A percentile compares a stretch with the other conserved stretches of the same genome.
phyloP scores from a whole-genome alignment of 345 rosid species.

The Erodium maritimum region DNA sequence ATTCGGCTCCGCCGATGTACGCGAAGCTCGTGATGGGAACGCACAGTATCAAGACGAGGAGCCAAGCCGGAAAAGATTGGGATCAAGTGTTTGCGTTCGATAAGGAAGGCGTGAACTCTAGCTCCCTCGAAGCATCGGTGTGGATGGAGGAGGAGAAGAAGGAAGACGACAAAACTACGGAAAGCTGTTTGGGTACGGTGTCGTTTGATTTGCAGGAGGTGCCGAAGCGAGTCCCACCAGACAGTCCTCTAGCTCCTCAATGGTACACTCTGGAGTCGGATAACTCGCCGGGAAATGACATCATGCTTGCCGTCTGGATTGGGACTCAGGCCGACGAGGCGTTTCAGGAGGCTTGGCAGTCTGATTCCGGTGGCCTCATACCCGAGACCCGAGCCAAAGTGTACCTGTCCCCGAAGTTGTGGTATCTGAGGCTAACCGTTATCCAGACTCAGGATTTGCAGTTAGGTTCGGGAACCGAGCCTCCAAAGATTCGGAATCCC shows the following conservation, averaged over 20 bases:
- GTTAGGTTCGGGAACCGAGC: slow-evolving; percentile 44
- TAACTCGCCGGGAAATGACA: slow-evolving; percentile 73
- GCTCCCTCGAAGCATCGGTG: slow-evolving; percentile 60
- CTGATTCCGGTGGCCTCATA: slow-evolving; percentile 81
- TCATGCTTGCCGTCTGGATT: slow-evolving; percentile 85
- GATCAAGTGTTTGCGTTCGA: slow-evolving; percentile 88
- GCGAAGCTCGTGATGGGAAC: slow-evolving; percentile 84
- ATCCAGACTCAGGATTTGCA: slow-evolving; percentile 95
- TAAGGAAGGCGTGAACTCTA: slow-evolving; percentile 65
- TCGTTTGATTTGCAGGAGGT: slow-evolving; percentile 84
- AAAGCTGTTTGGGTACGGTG: slow-evolving; percentile 67
- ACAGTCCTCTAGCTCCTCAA: slow-evolving; percentile 88
- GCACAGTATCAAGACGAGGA: slow-evolving; percentile 65
- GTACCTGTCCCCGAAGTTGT: slow-evolving; percentile 84
- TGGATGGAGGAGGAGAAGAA: slow-evolving; percentile 66
- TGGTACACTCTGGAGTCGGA: slow-evolving; percentile 83
- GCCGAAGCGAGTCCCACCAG: slow-evolving; percentile 79
- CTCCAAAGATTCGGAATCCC: slow-evolving; percentile 52
- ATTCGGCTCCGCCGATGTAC: slow-evolving; percentile 25
- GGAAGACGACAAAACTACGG: slow-evolving; percentile 30
- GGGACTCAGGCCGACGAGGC: slow-evolving; percentile 95
- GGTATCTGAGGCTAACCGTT: slow-evolving; percentile 94
- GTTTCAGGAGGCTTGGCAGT: slow-evolving; percentile 94
- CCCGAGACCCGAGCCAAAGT: slow-evolving; percentile 89
- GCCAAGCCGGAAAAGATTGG: slow-evolving; percentile 63